Evolutionary conservation across 192 early-diverging fungal species (phyloP), one percentile per base, ranked within the genome.

Genomic region (Thamnidium elegans): DNA sequence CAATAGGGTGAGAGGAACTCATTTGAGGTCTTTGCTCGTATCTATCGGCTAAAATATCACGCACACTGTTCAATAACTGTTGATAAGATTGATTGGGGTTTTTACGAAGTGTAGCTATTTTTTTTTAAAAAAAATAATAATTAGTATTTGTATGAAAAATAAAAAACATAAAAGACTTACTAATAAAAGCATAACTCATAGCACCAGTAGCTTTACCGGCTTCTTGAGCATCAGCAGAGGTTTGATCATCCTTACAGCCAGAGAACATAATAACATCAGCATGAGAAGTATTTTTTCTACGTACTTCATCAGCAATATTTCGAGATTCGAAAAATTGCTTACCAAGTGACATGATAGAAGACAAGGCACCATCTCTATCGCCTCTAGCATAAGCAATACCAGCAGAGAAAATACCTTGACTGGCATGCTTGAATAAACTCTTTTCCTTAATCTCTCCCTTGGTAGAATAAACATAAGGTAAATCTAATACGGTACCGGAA

Each of bases 1-100:
- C 86, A 72, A 90, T 86, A 50, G 78, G 71, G 31, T 81, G 78
- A 7, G 84, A 84, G 9, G 80, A 78, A 39, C 78, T 79, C 31
- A 95, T 79, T 74, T 95, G 93, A 10, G 93, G 93, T 67, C 89
- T 82, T 73, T 95, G 92, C 7, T 68, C 72, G 65, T 92, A 93
- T 58, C 81, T 80, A 39, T 72, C 66, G 6, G 69, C 55, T 64
- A 95, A 75, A 52, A 90, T 84, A 3, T 76, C 73, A 52, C 91
- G 83, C 46, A 93, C 78, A 30, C 72, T 79, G 64, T 86, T 84
- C 50, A 94, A 71, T 7, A 95, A 62, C 74, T 90, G 75, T 13
- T 86, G 77, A 66, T 91, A 95, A 8, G 84, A 82, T 65, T 88
- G 80, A 17, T 78, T 62, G 1, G 73, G 84, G 34, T 86, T 87